Conservation (phyloP, 371 early-diverging fungal species). For the Circinella minor region DNA sequence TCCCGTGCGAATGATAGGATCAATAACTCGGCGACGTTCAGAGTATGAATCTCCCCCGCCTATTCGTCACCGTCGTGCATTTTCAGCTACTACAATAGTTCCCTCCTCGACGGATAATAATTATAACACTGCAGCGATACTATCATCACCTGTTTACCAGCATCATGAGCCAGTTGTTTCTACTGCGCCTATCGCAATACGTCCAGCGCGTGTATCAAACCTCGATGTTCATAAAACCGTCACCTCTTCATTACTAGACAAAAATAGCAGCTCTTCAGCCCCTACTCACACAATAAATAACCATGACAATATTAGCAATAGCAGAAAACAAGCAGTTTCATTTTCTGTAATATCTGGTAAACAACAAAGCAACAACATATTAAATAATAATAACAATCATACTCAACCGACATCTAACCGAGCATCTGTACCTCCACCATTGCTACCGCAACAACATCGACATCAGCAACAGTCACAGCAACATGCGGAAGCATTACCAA, state of each 20-base stretch:
- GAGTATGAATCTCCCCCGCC: neutral
- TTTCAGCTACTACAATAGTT: neutral
- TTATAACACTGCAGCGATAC: neutral
- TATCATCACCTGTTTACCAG: neutral
- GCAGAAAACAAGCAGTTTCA: neutral
- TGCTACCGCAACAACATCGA: neutral
- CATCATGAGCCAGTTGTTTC: neutral
- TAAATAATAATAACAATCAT: neutral
- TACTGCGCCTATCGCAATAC: neutral
- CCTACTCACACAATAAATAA: neutral
- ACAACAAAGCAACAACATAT: neutral
- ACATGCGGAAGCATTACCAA: conserved; percentile 1
- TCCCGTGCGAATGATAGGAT: neutral
- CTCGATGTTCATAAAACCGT: neutral
- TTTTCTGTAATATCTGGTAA: neutral
- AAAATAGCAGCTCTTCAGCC: neutral
- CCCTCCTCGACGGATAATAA: neutral
- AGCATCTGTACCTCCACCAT: neutral
- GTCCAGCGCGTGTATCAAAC: neutral
- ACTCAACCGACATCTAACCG: neutral
- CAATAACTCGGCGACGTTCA: conserved; percentile 1
- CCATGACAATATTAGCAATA: neutral
- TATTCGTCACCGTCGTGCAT: neutral
- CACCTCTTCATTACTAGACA: neutral
- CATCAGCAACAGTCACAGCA: conserved; percentile 8